Conservation (phyloP, 768 basidiomycete species). For the Mycena polygramma region DNA sequence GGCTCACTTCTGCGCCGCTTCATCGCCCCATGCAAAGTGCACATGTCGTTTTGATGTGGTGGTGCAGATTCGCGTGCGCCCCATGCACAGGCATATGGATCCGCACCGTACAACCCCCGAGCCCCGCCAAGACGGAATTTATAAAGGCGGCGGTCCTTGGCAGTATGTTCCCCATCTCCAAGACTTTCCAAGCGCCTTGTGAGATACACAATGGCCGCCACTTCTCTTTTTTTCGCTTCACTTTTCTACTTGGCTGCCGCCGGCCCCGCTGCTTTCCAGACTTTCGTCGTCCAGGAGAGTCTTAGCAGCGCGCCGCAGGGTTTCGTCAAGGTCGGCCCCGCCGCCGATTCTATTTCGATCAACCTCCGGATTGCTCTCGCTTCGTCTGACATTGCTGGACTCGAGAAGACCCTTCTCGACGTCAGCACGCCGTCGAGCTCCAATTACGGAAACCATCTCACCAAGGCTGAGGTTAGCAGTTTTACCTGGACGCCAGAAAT, state of each 20-base stretch:
- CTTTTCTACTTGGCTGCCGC: slow-evolving; percentile 24
- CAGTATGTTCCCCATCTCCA: background rate
- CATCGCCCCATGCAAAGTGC: too few species aligned
- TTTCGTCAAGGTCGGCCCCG: slow-evolving; percentile 47
- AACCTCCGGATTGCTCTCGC: slow-evolving; percentile 53
- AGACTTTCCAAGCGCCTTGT: too few species aligned
- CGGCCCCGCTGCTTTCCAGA: slow-evolving; percentile 8
- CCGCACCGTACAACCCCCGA: too few species aligned
- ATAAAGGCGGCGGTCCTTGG: slow-evolving; percentile 4
- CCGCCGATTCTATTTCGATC: slow-evolving; percentile 45
- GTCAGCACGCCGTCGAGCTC: slow-evolving; percentile 48
- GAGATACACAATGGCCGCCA: slow-evolving; percentile 7
- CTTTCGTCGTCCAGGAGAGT: slow-evolving; percentile 24
- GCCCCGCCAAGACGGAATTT: too few species aligned
- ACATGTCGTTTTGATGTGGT: too few species aligned
- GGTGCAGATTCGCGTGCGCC: too few species aligned
- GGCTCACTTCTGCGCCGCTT: too few species aligned
- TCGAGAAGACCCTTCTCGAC: slow-evolving; percentile 51
- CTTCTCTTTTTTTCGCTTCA: slow-evolving; percentile 22
- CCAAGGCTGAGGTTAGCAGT: slow-evolving; percentile 54
- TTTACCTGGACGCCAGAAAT: slow-evolving; percentile 37
- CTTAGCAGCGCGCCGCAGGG: slow-evolving; percentile 46
- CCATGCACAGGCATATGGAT: too few species aligned
- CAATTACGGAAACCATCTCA: slow-evolving; percentile 45
- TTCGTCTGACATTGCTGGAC: slow-evolving; percentile 45